A percentile compares a stretch with the other conserved stretches of the same genome.
Evolutionary conservation across 495 filamentous ascomycete species (phyloP).

Genomic region (Delitschia confertaspora): DNA sequence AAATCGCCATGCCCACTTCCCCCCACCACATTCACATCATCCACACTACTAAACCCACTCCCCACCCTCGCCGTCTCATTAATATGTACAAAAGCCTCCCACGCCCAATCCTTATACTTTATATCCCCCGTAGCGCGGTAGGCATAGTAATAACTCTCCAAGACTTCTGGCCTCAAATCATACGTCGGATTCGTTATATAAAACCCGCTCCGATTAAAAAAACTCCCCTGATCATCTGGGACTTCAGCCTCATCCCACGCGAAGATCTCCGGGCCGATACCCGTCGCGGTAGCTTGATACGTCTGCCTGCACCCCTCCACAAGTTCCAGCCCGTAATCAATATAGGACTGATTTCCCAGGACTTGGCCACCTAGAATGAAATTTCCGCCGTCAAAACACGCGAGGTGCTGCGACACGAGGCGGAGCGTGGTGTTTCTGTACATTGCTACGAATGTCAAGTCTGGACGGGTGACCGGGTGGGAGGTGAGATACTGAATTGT

Average conservation of each 20-base stretch:
- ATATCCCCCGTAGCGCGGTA: constrained; percentile 65
- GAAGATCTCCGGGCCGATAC: constrained; percentile 75
- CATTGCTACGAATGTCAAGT: constrained; percentile 65
- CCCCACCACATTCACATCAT: constrained; percentile 52
- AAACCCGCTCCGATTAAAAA: constrained; percentile 62
- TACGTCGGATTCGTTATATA: constrained; percentile 59
- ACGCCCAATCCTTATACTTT: constrained; percentile 55
- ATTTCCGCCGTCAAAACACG: constrained; percentile 81
- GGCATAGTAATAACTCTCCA: constrained; percentile 85
- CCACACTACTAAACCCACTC: constrained; percentile 58
- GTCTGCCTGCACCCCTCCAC: constrained; percentile 67
- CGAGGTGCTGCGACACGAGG: constrained; percentile 45
- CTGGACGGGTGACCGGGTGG: constrained; percentile 59
- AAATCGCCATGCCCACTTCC: constrained; percentile 61
- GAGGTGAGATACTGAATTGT: constrained; percentile 62
- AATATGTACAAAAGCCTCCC: constrained; percentile 69
- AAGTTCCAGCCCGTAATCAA: constrained; percentile 66
- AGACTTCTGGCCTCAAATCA: constrained; percentile 70
- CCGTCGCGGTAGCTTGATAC: constrained; percentile 57
- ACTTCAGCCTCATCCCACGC: constrained; percentile 49
- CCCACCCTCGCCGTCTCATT: constrained; percentile 54
- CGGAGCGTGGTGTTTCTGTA: constrained; percentile 43
- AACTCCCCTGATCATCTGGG: constrained; percentile 42
- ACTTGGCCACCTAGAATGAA: constrained; percentile 78
- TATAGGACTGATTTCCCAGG: constrained; percentile 53